These are phyloP conservation scores for Alternaria sp. DNA, from an alignment of 2,329 filamentous ascomycete genomes.

Conservation along the genomic window DNA sequence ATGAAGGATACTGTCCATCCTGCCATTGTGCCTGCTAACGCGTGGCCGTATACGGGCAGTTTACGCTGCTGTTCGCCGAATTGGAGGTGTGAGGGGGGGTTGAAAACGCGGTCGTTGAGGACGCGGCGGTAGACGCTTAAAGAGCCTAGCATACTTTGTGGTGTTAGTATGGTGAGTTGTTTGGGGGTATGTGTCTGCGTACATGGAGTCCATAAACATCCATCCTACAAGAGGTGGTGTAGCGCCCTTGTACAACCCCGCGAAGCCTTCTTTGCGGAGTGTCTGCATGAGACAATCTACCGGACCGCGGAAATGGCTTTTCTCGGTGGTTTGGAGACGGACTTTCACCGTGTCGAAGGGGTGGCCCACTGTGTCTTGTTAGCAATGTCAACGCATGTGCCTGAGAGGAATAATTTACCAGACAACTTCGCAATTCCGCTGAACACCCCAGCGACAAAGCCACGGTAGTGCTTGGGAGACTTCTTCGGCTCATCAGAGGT, in stretches of 20 bases:
- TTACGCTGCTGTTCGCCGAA: slow-evolving; percentile 51
- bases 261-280: slow-evolving; percentile 80
- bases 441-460: slow-evolving; percentile 97
- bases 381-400: slow-evolving; percentile 9
- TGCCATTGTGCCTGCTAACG: slow-evolving; percentile 83
- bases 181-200: slow-evolving; percentile 23
- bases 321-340: slow-evolving; percentile 83
- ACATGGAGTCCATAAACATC: slow-evolving; percentile 95
- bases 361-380: slow-evolving; percentile 59
- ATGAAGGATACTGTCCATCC: slow-evolving; percentile 91
- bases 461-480: slow-evolving; percentile 74
- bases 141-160: slow-evolving; percentile 79
- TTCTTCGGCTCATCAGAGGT: slow-evolving; percentile 35
- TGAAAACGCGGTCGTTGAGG: slow-evolving; percentile 80
- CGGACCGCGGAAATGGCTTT: slow-evolving; percentile 81
- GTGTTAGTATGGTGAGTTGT: slow-evolving; percentile 9
- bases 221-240: slow-evolving; percentile 91
- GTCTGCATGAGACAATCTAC: slow-evolving; percentile 86
- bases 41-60: slow-evolving; percentile 81
- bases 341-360: slow-evolving; percentile 98
- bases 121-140: slow-evolving; percentile 88
- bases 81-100: slow-evolving; percentile 57
- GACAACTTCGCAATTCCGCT: slow-evolving; percentile 89
- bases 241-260: slow-evolving; percentile 91
- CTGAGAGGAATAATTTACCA: slow-evolving; percentile 68